Conservation (phyloP, 352 stramenopile species). For the Pythium monospermum region DNA sequence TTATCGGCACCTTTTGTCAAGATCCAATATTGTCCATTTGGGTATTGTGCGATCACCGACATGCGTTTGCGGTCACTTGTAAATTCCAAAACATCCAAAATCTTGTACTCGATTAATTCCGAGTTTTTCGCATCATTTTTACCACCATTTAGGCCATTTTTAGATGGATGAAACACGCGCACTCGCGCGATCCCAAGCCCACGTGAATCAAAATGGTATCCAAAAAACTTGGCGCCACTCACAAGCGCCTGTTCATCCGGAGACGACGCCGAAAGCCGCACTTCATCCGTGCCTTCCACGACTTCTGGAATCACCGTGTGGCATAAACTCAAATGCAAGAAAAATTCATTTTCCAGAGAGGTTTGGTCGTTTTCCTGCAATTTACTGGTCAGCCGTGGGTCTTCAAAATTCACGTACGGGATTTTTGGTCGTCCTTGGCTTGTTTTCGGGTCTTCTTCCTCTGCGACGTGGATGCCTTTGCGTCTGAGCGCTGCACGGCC, state of each 20-base stretch:
- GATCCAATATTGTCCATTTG: slow-evolving; percentile 61
- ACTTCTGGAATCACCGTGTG: slow-evolving; percentile 73
- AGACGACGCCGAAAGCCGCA: slow-evolving; percentile 73
- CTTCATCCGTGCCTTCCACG: slow-evolving; percentile 41
- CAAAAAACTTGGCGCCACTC: slow-evolving; percentile 75
- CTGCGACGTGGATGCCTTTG: slow-evolving; percentile 52
- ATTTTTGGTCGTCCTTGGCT: no score
- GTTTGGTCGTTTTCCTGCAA: slow-evolving; percentile 32
- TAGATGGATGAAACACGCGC: no score
- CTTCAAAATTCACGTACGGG: slow-evolving; percentile 81
- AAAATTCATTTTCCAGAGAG: slow-evolving; percentile 70
- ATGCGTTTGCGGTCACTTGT: slow-evolving; percentile 86
- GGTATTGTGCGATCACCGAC: slow-evolving; percentile 70
- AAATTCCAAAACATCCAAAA: slow-evolving; percentile 96
- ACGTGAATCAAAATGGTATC: slow-evolving; percentile 68
- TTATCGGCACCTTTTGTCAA: slow-evolving; percentile 92
- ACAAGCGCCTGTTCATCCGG: slow-evolving; percentile 89
- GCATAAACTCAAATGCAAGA: slow-evolving; percentile 77
- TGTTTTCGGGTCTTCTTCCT: slow-evolving; percentile 26
- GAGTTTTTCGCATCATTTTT: no score
- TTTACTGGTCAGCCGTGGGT: slow-evolving; percentile 40
- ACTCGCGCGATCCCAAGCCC: slow-evolving; percentile 56
- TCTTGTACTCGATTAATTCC: slow-evolving; percentile 61
- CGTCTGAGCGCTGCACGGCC: slow-evolving; percentile 56
- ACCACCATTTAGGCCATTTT: no score